phyloP scores from a whole-genome alignment of 306 rosid species.

The Lathyrus tuberosus region DNA sequence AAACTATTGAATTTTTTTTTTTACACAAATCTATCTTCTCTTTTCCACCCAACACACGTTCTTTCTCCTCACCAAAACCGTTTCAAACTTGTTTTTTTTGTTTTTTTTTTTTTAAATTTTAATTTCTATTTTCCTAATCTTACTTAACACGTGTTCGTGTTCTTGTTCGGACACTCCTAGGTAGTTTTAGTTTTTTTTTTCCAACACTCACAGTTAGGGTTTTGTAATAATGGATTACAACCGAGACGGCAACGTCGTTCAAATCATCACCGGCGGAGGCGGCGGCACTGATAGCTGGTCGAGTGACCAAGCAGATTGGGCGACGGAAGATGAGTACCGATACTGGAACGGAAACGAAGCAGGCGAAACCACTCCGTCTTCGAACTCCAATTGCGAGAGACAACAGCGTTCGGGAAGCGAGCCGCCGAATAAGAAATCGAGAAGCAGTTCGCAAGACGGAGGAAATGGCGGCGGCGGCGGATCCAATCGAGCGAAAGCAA shows the following conservation, averaged over 20 bases:
- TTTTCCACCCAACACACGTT: no score
- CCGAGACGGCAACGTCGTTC: constrained; percentile 78
- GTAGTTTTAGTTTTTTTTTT: neutral
- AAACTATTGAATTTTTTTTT: no score
- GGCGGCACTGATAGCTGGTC: constrained; percentile 67
- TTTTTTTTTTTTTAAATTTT: no score
- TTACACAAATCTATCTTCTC: no score
- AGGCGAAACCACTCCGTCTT: constrained; percentile 62
- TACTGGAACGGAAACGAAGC: constrained; percentile 66
- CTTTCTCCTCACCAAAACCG: neutral
- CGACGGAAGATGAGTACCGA: constrained; percentile 92
- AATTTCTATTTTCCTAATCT: no score
- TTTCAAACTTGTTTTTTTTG: no score
- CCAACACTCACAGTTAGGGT: constrained; percentile 33
- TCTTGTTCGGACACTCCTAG: no score
- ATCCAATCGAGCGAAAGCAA: constrained; percentile 61
- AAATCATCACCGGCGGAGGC: constrained; percentile 59
- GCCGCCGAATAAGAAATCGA: constrained; percentile 81
- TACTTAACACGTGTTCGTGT: neutral
- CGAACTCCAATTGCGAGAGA: constrained; percentile 67
- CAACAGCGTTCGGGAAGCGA: constrained; percentile 80
- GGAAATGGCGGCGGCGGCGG: neutral
- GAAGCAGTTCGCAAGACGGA: constrained; percentile 65
- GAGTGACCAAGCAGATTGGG: constrained; percentile 82
- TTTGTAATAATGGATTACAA: constrained; percentile 65